phyloP scores from a whole-genome alignment of 495 filamentous ascomycete genomes.

The Massariosphaeria phaeospora region DNA sequence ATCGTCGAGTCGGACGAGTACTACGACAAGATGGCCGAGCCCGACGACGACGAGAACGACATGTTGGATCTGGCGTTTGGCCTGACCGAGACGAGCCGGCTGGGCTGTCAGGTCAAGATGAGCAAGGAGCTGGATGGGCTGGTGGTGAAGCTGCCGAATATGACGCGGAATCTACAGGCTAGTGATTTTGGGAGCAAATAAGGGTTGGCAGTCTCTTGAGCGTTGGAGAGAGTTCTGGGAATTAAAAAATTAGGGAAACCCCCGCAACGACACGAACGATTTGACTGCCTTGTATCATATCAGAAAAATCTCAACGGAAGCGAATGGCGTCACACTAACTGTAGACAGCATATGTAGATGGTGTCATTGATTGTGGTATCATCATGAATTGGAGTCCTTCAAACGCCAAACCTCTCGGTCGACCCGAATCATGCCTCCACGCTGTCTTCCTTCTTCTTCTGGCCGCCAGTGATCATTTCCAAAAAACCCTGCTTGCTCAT shows the following conservation, averaged over 20 bases:
- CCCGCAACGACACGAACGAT: neutral
- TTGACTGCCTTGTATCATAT: constrained; percentile 11
- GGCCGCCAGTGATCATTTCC: constrained; percentile 72
- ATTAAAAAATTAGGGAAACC: no score
- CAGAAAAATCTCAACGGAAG: constrained; percentile 4
- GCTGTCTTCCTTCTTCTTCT: constrained; percentile 46
- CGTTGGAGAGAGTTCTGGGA: neutral
- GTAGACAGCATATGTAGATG: neutral
- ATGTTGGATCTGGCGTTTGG: constrained; percentile 98
- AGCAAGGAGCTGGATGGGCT: constrained; percentile 81
- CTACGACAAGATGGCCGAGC: constrained; percentile 89
- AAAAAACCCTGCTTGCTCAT: constrained; percentile 96
- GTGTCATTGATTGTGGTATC: constrained; percentile 1
- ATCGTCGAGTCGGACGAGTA: constrained; percentile 80
- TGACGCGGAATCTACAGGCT: constrained; percentile 94
- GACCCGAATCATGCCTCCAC: constrained; percentile 17
- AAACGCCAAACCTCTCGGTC: neutral
- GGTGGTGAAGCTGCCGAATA: constrained; percentile 74
- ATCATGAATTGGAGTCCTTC: constrained; percentile 5
- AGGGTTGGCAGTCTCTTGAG: neutral
- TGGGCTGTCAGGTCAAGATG: constrained; percentile 95
- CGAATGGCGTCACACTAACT: neutral
- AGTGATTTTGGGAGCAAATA: constrained; percentile 71
- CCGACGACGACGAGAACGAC: constrained; percentile 96
- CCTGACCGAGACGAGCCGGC: constrained; percentile 87